Evolutionary conservation across 805 yeast genomes (phyloP), one percentile per base, ranked within the genome.

Genomic region (Scheffersomyces lignosus): DNA sequence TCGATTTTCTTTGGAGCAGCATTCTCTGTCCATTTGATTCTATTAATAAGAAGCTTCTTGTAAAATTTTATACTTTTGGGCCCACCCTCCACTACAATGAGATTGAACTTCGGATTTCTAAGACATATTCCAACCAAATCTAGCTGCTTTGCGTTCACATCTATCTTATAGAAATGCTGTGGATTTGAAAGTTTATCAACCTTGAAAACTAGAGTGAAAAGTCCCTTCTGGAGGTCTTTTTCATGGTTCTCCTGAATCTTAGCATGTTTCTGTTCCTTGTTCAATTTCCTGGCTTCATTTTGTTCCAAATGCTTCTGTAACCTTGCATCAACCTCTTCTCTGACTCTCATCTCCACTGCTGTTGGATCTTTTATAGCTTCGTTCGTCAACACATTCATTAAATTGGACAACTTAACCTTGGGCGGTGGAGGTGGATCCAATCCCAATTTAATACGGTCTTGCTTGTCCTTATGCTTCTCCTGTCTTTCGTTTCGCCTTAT

Each of bases 361-460:
- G 98, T 91, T 1, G 99, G 98, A 54, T 93, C 96, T 41, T 76
- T 71, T 32, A 90, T 83, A 5, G 93, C 87, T 40, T 87, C 95
- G 48, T 86, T 80, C 2, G 97, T 87, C 33, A 85, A 66, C 0
- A 88, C 96, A 49, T 75, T 83, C 89, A 88, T 87, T 59, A 93
- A 71, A 55, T 91, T 93, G 29, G 83, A 78, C 29, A 88, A 66
- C 51, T 84, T 87, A 17, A 93, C 84, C 58, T 91, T 93, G 3
- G 96, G 95, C 4, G 83, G 83, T 0, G 96, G 96, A 4, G 95
- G 83, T 0, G 95, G 84, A 31, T 83, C 87, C 14, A 90, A 62
- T 0, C 99, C 99, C 4, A 87, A 64, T 39, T 81, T 75, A 16
- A 90, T 81, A 31, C 84, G 68, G 47, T 87, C 91, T 54, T 87